These are phyloP conservation scores for Ceratocystis ficicola DNA, from an alignment of 2,329 filamentous ascomycete species.

Conservation along the genomic window DNA sequence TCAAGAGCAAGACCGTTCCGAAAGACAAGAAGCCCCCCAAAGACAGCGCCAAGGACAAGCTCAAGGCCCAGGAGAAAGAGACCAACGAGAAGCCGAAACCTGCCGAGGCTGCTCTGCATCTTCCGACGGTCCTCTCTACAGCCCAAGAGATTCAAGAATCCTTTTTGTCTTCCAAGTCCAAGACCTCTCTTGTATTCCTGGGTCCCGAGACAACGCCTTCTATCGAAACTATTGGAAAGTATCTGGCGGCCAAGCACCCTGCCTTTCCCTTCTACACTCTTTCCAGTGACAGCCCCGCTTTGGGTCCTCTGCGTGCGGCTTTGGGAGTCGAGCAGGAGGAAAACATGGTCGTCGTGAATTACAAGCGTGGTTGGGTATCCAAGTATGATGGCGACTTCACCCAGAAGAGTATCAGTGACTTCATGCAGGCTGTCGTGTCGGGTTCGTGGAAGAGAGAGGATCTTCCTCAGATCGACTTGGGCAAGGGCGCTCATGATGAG, in stretches of 20 bases:
- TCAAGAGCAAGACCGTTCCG: conserved; percentile 35
- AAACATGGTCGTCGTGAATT: conserved; percentile 66
- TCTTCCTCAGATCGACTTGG: conserved; percentile 51
- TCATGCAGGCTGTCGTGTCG: conserved; percentile 85
- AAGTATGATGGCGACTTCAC: conserved; percentile 53
- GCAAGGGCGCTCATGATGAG: conserved; percentile 29
- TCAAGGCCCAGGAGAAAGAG: conserved; percentile 34
- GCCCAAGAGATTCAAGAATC: conserved; percentile 50
- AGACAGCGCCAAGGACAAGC: conserved; percentile 31
- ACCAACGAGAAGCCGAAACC: conserved; percentile 30
- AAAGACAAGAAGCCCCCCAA: conserved; percentile 34
- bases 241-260: conserved; percentile 2
- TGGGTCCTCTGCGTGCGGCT: not conserved
- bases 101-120: conserved; percentile 45
- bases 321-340: not conserved
- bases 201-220: conserved; percentile 35
- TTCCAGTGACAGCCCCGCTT: not conserved
- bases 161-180: conserved; percentile 64
- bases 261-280: not conserved
- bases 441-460: conserved; percentile 73
- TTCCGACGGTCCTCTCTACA: conserved; percentile 35
- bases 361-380: conserved; percentile 75
- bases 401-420: conserved; percentile 56
- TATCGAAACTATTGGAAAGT: not conserved
- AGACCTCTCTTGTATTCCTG: conserved; percentile 72